phyloP scores from a whole-genome alignment of 2,329 filamentous ascomycete species.

The Neofusicoccum cordaticola region DNA sequence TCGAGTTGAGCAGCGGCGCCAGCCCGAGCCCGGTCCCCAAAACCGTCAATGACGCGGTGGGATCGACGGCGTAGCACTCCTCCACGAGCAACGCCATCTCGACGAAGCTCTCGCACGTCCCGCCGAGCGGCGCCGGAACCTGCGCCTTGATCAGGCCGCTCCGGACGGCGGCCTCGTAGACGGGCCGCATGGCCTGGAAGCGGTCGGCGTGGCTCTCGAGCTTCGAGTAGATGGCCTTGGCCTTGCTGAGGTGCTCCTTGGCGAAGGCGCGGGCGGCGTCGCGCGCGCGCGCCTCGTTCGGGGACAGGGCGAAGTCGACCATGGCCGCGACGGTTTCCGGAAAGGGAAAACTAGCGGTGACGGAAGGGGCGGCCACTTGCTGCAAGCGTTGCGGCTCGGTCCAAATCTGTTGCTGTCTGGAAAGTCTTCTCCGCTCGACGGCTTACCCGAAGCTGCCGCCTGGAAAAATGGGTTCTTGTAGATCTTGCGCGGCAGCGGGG shows the following conservation, averaged over 20 bases:
- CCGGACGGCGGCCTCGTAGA: slow-evolving; percentile 45
- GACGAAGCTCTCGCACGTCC: slow-evolving; percentile 43
- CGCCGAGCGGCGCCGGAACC: slow-evolving; percentile 47
- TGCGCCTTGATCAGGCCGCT: slow-evolving; percentile 50
- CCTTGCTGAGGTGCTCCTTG: slow-evolving; percentile 24
- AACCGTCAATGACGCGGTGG: slow-evolving; percentile 49
- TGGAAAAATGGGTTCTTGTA: too few species aligned
- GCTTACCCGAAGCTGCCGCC: too few species aligned
- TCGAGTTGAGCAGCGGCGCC: slow-evolving; percentile 46
- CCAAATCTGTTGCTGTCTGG: too few species aligned
- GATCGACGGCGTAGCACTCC: slow-evolving; percentile 53
- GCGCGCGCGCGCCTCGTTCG: slow-evolving; percentile 26
- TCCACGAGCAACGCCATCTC: slow-evolving; percentile 53
- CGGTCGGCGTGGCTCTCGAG: slow-evolving; percentile 29
- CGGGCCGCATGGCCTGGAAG: slow-evolving; percentile 48
- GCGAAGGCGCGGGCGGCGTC: slow-evolving; percentile 28
- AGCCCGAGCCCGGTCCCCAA: slow-evolving; percentile 54
- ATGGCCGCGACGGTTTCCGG: slow-evolving; percentile 11
- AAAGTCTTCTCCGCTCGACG: too few species aligned
- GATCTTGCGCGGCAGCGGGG: too few species aligned
- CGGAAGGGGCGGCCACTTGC: too few species aligned
- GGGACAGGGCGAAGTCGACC: slow-evolving; percentile 34
- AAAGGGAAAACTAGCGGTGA: too few species aligned
- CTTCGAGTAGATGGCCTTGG: slow-evolving; percentile 27
- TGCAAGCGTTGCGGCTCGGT: too few species aligned